Base-by-base conservation (phyloP, 2,329 filamentous ascomycete species). In the Paramyrothecium sp. region DNA sequence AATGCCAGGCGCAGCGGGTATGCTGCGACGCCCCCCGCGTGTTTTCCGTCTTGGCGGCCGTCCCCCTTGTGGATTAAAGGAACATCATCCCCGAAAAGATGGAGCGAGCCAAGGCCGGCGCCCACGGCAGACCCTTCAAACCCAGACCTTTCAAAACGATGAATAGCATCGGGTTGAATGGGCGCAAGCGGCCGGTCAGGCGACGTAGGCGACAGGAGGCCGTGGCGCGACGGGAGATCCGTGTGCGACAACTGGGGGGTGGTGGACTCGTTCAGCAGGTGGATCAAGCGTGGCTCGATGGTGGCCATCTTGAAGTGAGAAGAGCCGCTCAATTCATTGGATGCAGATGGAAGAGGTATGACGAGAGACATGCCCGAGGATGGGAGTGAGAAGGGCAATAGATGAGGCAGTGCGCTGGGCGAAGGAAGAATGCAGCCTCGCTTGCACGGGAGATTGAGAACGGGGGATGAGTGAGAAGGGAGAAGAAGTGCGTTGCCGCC, bases 201-300 rank as follows among this genome's bases (percentile, higher is more conserved):
- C 23, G 74, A 68, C 58, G 75, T 75, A 19, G 76, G 73, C 52
- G 78, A 76, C 60, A 75, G 69, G 50, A 78, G 59, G 71, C 74
- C 73, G 60, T 84, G 81, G 47, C 85, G 73, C 52, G 84, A 79
- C 41, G 84, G 83, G 3, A 86, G 78, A 59, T 84, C 81, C 65
- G 79, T 73, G 60, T 78, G 77, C 65, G 73, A 76, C 64, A 75
- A 73, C 62, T 77, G 77, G 50, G 80, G 78, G 60, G 77, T 76
- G 47, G 76, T 77, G 52, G 78, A 78, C 66, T 85, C 81, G 71
- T 88, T 88, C 66, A 88, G 77, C 63, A 88, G 74, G 70, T 87
- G 84, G 69, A 87, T 88, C 63, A 88, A 78, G 68, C 85, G 83
- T 68, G 85, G 85, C 79, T 88, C 85, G 74, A 88, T 88, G 68